Evolutionary conservation across 1,284 basidiomycete genomes (phyloP).

Genomic region (Heterobasidion irregulare): DNA sequence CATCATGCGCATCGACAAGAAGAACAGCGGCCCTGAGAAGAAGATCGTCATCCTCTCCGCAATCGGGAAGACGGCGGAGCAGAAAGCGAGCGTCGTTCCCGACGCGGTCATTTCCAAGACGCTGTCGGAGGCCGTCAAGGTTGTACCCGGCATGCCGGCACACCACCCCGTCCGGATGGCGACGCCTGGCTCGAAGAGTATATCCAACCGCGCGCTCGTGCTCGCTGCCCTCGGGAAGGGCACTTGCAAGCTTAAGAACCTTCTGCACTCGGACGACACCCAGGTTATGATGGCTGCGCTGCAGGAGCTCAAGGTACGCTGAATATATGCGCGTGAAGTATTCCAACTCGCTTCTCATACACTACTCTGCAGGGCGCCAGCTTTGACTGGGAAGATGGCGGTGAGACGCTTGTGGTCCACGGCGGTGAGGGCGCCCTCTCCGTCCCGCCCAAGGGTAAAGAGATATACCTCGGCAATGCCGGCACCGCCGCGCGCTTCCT

Average conservation of each 20-base stretch:
- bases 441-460: constrained; percentile 72
- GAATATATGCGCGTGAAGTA: background rate
- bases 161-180: constrained; percentile 76
- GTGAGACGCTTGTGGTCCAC: constrained; percentile 88
- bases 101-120: constrained; percentile 79
- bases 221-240: constrained; percentile 89
- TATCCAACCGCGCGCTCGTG: constrained; percentile 93
- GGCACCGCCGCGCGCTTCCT: constrained; percentile 98
- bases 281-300: constrained; percentile 98
- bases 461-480: constrained; percentile 95
- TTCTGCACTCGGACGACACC: constrained; percentile 96
- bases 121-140: constrained; percentile 69
- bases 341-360: background rate
- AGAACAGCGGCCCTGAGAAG: constrained; percentile 88
- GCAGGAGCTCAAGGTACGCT: constrained; percentile 71
- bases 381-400: constrained; percentile 89
- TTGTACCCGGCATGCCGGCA: constrained; percentile 60
- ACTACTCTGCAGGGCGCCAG: constrained; percentile 60
- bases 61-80: constrained; percentile 91
- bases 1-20: constrained; percentile 96
- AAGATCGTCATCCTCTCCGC: constrained; percentile 89
- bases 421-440: constrained; percentile 82
- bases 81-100: constrained; percentile 80
- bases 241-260: constrained; percentile 82
- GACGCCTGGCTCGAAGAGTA: constrained; percentile 94